These are phyloP conservation scores for Oehlia diaphana DNA, from an alignment of 192 early-diverging fungal species.

Conservation along the genomic window DNA sequence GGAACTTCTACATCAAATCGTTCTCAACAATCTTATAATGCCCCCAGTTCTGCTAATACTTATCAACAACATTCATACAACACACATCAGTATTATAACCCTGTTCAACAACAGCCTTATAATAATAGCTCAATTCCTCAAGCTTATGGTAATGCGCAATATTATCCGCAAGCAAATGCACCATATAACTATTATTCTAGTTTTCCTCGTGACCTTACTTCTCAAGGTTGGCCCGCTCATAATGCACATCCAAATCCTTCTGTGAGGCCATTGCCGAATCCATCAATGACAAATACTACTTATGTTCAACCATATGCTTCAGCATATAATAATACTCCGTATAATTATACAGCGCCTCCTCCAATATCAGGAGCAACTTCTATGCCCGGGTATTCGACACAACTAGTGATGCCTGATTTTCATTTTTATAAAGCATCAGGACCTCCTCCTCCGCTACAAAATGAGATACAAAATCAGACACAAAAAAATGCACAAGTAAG, in stretches of 20 bases:
- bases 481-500: background rate
- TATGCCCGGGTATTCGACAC: background rate
- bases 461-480: background rate
- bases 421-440: background rate
- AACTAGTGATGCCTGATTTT: slow-evolving; percentile 13
- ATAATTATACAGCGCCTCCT: background rate
- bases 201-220: slow-evolving; percentile 18
- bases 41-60: background rate
- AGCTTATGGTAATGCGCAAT: background rate
- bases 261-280: slow-evolving; percentile 7
- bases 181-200: slow-evolving; percentile 6
- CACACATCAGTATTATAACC: background rate
- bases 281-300: background rate
- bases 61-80: background rate
- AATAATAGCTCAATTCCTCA: background rate
- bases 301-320: background rate
- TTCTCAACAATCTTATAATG: background rate
- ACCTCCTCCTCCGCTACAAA: background rate
- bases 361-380: background rate
- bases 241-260: background rate
- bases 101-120: background rate
- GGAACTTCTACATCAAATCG: background rate
- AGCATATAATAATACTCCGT: background rate
- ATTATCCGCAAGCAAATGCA: background rate
- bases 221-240: slow-evolving; percentile 13